Evolutionary conservation across 1,284 basidiomycete species (phyloP).

Genomic region (Cutaneotrichosporon dermatis): DNA sequence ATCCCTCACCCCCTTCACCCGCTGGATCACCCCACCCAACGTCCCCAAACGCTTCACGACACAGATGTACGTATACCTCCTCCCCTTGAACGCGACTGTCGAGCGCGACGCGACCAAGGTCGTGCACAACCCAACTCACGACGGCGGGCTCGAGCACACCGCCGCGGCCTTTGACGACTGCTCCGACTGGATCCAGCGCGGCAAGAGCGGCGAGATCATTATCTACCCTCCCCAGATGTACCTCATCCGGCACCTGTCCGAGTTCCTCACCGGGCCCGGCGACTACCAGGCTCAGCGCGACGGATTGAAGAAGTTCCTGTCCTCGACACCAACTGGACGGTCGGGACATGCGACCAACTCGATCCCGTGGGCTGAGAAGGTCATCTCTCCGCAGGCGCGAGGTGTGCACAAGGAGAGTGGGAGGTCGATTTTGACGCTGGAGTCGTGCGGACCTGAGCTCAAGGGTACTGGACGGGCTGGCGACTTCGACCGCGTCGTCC

Average conservation of each 20-base stretch:
- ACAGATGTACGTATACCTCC: conserved; percentile 24
- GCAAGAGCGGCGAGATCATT: conserved; percentile 9
- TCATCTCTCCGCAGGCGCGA: conserved; percentile 6
- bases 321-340: not conserved
- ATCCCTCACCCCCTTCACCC: conserved; percentile 18
- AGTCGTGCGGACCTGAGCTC: conserved; percentile 12
- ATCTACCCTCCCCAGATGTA: conserved; percentile 20
- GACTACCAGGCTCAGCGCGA: conserved; percentile 13
- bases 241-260: conserved; percentile 11
- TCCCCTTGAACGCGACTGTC: conserved; percentile 5
- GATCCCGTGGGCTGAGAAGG: conserved; percentile 16
- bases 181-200: conserved; percentile 6
- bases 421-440: not conserved
- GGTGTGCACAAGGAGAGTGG: conserved; percentile 3
- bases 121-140: conserved; percentile 13
- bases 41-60: conserved; percentile 20
- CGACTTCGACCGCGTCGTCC: conserved; percentile 18
- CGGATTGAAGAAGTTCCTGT: conserved; percentile 3
- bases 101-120: conserved; percentile 1
- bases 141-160: conserved; percentile 21
- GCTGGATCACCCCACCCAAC: conserved; percentile 19
- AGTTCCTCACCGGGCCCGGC: conserved; percentile 4
- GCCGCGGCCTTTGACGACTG: conserved; percentile 12
- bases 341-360: not conserved
- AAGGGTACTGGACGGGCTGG: conserved; percentile 2